Evolutionary conservation across 257 asterid species (phyloP), one percentile per base, ranked within the genome.

Genomic region (Cordia subcordata): DNA sequence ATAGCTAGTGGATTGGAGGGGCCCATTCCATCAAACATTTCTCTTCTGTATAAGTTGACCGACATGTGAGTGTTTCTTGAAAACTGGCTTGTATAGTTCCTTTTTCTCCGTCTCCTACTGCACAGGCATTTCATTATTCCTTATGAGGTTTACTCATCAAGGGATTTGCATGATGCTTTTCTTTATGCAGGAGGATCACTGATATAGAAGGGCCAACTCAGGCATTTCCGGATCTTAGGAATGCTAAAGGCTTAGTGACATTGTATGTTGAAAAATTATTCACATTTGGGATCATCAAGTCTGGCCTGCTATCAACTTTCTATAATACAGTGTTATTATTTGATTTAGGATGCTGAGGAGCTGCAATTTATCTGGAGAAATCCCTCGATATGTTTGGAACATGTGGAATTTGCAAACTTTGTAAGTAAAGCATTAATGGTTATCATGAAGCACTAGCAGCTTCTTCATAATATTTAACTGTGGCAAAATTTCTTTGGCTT

Each of bases 1-100:
- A 78, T 85, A 35, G 92, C 96, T n/a, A 82, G 87, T 51, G 98
- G 98, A 74, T 72, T 91, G 64, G 77, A 72, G 65, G 96, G 96
- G 38, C 95, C 98, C 37, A 79, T 91, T 75, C 96, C 95, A 60
- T 51, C 70, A 40, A 74, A 65, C 76, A 82, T 91, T 71, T 88
- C 96, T 52, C 84, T 77, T 67, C 80, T 88, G 65, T 68, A 77
- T 73, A 67, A 66, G 74, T 75, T 91, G 68, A 60, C 37, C 19
- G 70, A 70, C 66, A 70, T 91, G 98, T 91, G 81, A 91, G 96
- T 84, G 49, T 19, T 16, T 53, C 16, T 32, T 56, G 40, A 55
- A 32, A 23, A 9, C n/a, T n/a, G n/a, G 3, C 37, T 55, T 39
- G 5, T 44, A 39, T 42, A 32, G 10, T 39, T 0, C n/a, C n/a